These are phyloP conservation scores for Fusarium ramigenum DNA, from an alignment of 2,329 filamentous ascomycete species.

Conservation along the genomic window DNA sequence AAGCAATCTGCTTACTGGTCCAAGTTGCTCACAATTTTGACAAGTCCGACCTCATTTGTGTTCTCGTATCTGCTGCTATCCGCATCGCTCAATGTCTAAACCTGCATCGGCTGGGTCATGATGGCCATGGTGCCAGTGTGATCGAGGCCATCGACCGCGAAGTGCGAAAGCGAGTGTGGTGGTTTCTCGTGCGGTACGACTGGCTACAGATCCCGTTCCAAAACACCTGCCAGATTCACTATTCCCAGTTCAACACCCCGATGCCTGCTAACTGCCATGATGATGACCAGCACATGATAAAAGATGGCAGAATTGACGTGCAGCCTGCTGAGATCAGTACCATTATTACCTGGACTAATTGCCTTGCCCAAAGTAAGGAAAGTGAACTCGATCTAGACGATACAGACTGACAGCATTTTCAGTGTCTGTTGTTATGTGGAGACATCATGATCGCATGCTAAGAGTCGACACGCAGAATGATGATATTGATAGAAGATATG, in stretches of 20 bases:
- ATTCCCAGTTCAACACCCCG: background rate
- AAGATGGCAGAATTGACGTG: fast-evolving
- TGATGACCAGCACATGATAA: background rate
- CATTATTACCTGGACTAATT: background rate
- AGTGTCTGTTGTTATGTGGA: background rate
- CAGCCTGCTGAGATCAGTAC: background rate
- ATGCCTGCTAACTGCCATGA: background rate
- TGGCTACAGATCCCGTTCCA: slow-evolving; percentile 5
- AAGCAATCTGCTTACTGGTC: background rate
- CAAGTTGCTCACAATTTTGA: background rate
- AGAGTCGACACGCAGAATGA: no score
- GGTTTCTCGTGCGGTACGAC: slow-evolving; percentile 9
- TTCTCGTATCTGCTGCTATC: background rate
- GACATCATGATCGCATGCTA: background rate
- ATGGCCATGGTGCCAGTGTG: fast-evolving
- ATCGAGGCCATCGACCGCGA: background rate
- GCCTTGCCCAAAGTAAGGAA: background rate
- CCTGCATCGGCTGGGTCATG: background rate
- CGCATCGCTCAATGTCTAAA: background rate
- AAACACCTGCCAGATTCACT: slow-evolving; percentile 1
- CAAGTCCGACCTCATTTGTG: background rate
- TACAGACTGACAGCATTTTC: background rate
- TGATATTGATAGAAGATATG: background rate
- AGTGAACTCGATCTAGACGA: fast-evolving
- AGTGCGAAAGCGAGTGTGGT: background rate